phyloP scores from a whole-genome alignment of 352 stramenopile species.

The Phytophthora pseudosyringae region DNA sequence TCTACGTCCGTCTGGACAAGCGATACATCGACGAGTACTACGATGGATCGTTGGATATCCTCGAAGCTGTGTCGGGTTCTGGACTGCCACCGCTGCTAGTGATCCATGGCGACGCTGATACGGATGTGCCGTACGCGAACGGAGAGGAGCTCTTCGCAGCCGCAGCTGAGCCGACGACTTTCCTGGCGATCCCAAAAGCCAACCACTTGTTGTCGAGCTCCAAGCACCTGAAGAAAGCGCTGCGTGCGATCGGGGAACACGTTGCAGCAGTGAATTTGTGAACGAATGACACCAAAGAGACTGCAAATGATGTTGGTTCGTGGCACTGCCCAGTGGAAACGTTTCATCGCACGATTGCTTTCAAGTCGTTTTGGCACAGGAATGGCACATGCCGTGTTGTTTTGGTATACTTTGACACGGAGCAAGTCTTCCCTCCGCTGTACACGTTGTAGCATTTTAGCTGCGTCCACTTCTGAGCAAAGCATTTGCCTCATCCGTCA shows the following conservation, averaged over 20 bases:
- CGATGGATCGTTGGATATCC: slow-evolving; percentile 54
- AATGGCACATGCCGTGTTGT: too few relatives aligned
- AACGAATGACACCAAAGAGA: background rate
- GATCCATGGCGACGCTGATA: slow-evolving; percentile 71
- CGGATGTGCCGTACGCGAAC: slow-evolving; percentile 59
- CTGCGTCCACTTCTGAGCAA: too few relatives aligned
- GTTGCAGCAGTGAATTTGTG: slow-evolving; percentile 10
- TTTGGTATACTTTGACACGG: too few relatives aligned
- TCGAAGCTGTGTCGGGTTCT: slow-evolving; percentile 27
- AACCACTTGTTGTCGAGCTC: slow-evolving; percentile 83
- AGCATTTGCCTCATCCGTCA: too few relatives aligned
- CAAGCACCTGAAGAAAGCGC: slow-evolving; percentile 74
- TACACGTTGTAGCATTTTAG: too few relatives aligned
- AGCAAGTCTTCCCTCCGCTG: too few relatives aligned
- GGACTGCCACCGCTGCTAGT: slow-evolving; percentile 54
- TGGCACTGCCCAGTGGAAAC: background rate
- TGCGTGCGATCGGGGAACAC: slow-evolving; percentile 55
- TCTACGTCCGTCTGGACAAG: slow-evolving; percentile 58
- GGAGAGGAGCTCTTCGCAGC: slow-evolving; percentile 62
- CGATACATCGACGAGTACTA: slow-evolving; percentile 65
- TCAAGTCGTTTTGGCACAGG: too few relatives aligned
- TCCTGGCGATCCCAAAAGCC: slow-evolving; percentile 58
- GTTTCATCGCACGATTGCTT: too few relatives aligned
- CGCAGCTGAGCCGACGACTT: slow-evolving; percentile 63
- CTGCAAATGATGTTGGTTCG: background rate